Percentiles rank a stretch among this genome's conserved stretches.
Evolutionary conservation across 2,329 filamentous ascomycete genomes (phyloP).

Genomic region (Botrytis elliptica): DNA sequence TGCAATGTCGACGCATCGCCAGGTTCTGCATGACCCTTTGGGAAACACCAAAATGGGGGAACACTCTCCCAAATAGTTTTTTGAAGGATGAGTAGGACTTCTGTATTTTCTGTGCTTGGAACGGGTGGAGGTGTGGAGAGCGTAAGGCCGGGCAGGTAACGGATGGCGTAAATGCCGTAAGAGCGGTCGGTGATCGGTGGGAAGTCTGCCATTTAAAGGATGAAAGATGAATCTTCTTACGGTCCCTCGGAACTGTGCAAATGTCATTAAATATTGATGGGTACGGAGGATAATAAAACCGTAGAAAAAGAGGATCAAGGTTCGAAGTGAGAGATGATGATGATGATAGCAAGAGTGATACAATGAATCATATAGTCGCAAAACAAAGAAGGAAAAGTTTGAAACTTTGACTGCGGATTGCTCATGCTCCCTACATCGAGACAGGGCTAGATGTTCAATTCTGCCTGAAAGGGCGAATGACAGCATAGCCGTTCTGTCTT

Average conservation of each 20-base stretch:
- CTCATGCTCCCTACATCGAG: background rate
- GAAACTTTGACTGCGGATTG: background rate
- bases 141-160: constrained; percentile 17
- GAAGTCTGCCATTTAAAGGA: background rate
- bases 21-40: constrained; percentile 29
- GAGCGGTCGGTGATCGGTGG: constrained; percentile 28
- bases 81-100: constrained; percentile 29
- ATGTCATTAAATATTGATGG: background rate
- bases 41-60: constrained; percentile 27
- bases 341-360: background rate
- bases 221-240: background rate
- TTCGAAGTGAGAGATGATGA: background rate
- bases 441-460: background rate
- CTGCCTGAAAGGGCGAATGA: background rate
- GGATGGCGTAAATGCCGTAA: constrained; percentile 28
- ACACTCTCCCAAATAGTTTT: constrained; percentile 14
- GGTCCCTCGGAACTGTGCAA: background rate
- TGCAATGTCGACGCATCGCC: constrained; percentile 12
- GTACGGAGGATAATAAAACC: background rate
- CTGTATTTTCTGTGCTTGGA: constrained; percentile 22
- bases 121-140: constrained; percentile 5
- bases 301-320: background rate
- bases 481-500: background rate
- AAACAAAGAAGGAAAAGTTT: background rate
- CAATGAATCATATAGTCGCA: background rate